Conservation (phyloP, 441 rosid genomes). For the Dalechampia spathulata region DNA sequence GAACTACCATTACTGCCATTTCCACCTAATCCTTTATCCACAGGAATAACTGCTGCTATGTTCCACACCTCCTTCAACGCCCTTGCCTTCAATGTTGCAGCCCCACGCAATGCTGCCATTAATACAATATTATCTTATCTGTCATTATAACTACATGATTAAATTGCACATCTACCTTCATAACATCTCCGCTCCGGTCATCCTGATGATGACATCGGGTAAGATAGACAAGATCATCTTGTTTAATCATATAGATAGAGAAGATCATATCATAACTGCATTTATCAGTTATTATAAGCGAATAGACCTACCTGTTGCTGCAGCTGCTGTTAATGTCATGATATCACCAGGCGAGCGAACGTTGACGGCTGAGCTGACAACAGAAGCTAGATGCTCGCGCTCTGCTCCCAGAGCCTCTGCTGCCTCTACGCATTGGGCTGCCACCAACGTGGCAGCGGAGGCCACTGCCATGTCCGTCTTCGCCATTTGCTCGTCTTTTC, state of each 20-base stretch:
- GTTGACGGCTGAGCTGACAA: conserved; percentile 76
- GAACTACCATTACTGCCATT: conserved; percentile 47
- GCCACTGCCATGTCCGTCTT: conserved; percentile 89
- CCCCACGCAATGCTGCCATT: conserved; percentile 74
- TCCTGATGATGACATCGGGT: too few relatives aligned
- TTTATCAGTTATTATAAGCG: too few relatives aligned
- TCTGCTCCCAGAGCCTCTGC: conserved; percentile 92
- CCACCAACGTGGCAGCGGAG: conserved; percentile 80
- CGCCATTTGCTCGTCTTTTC: conserved; percentile 76
- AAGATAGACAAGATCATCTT: too few relatives aligned
- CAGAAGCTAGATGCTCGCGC: conserved; percentile 65
- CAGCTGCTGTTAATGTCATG: conserved; percentile 81
- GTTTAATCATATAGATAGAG: too few relatives aligned
- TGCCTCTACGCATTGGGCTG: conserved; percentile 88
- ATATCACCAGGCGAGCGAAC: conserved; percentile 77
- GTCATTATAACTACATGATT: too few relatives aligned
- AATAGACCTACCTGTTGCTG: conserved; percentile 62
- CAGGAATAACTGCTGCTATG: conserved; percentile 81
- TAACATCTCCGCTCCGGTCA: too few relatives aligned
- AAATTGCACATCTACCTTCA: too few relatives aligned
- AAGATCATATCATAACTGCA: too few relatives aligned
- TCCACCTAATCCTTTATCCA: conserved; percentile 52
- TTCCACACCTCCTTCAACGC: conserved; percentile 92
- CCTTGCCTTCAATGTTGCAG: conserved; percentile 82
- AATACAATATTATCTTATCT: too few relatives aligned